Conservation (phyloP, 1,284 basidiomycete genomes). For the Apiotrichum siamense region DNA sequence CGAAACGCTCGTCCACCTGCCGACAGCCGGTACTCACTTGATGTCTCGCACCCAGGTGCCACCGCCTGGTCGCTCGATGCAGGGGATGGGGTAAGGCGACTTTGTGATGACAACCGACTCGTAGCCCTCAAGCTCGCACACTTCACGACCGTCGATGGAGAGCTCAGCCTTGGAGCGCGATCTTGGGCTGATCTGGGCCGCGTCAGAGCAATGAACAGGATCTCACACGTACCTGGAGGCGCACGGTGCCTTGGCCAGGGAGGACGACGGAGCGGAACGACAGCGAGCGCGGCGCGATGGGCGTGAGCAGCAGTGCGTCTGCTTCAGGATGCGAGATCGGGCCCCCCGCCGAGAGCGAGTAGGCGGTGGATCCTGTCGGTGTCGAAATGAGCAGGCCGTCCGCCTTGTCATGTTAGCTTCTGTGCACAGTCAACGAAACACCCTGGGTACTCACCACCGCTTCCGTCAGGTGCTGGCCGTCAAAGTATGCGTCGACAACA, state of each 20-base stretch:
- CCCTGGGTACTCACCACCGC: conserved; percentile 64
- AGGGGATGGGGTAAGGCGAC: conserved; percentile 85
- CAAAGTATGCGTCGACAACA: conserved; percentile 91
- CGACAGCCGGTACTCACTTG: conserved; percentile 52
- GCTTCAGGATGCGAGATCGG: conserved; percentile 93
- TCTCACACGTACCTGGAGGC: conserved; percentile 69
- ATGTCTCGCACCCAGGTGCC: conserved; percentile 96
- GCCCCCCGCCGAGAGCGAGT: conserved; percentile 90
- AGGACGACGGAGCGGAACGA: conserved; percentile 89
- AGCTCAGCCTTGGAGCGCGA: conserved; percentile 82
- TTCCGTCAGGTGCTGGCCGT: conserved; percentile 90
- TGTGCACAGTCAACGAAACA: neutral
- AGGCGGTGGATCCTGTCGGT: conserved; percentile 94
- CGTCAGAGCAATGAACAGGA: neutral
- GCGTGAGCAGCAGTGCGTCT: conserved; percentile 82
- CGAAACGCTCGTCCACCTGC: too few species aligned
- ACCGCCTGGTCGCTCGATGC: conserved; percentile 77
- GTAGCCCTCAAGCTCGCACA: conserved; percentile 70
- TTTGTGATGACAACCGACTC: conserved; percentile 80
- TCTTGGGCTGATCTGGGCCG: conserved; percentile 66
- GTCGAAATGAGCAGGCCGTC: conserved; percentile 93
- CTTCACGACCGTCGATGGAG: conserved; percentile 84
- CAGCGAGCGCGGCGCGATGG: conserved; percentile 87
- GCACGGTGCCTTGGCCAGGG: conserved; percentile 66
- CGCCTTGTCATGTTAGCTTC: conserved; percentile 56